Base-by-base conservation (phyloP, 2,329 filamentous ascomycete genomes). In the Alternaria sp. region DNA sequence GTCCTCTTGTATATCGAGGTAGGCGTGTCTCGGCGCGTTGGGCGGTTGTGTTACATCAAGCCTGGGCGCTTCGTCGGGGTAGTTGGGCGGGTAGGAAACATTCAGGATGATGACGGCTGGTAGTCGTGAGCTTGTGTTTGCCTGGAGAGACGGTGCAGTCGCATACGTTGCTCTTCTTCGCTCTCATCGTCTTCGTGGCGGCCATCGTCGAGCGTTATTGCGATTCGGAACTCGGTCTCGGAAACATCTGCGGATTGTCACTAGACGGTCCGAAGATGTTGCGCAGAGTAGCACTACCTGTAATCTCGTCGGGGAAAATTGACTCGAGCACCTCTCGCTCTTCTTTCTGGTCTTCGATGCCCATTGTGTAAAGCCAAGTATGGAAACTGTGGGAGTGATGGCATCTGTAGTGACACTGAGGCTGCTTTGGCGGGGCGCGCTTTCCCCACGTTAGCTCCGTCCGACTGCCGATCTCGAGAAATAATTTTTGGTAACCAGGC, bases 231-330 rank as follows among this genome's bases (percentile, higher is more conserved):
- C 78, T 96, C 91, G 58, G 88, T 92, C 55, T 97, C 93, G 70
- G 92, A 95, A 74, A 97, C 88, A 78, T 97, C 95, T 95, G 77
- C 39, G 51, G 54, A 41, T 32, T 36, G 62, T 76, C 57, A 71
- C 68, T 26, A 42, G 6, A n/a, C n/a, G 16, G 26, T 34, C 24
- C n/a, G 11, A 24, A 24, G n/a, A 22, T 39, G 39, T 34, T 22
- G 52, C 20, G 43, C 26, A 44, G 12, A 39, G 11, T 2, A 51
- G 36, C n/a, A 11, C 41, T 74, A 94, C 93, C 91, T 86, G 90
- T 94, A 70, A 99, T 97, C 82, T 99, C 95, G 62, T 99, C 94
- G 1, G 95, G 93, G 71, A 98, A 99, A 75, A 99, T 99, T 62
- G 94, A 97, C 76, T 96, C 93, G 77, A 99, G 92, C 71, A 99